Evolutionary conservation across 2,329 filamentous ascomycete species (phyloP), one percentile per base, ranked within the genome.

Genomic region (Paraphaeosphaeria sporulosa): DNA sequence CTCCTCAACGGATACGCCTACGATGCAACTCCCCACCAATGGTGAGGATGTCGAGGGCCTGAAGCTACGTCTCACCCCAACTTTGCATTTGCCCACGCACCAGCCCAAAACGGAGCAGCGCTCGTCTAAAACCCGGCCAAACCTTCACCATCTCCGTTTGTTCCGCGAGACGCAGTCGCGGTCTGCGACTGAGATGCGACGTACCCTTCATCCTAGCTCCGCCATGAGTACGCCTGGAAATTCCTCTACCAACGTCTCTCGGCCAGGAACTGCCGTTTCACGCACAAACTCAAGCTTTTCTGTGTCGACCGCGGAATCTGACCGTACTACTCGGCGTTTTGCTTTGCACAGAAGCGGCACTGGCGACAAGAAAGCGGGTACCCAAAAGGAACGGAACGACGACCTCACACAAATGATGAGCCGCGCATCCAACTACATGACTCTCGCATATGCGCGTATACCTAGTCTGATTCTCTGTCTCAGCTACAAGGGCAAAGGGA

Each of bases 321-420:
- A 74, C 30, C 76, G 79, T 32, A 71, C 71, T 2, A 66, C 71
- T 15, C 80, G 78, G 65, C 74, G 76, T 17, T 78, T 78, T 59
- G 64, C 63, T 1, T 68, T 78, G 30, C 72, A 74, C 78, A 66
- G 80, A 62, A 65, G 77, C 55, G 79, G 82, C 15, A 74, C 71
- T 7, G 64, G 70, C 79, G 84, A 67, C 78, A 84, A 75, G 80
- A 84, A 67, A 76, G 78, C 59, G 73, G 75, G 17, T 63, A 1
- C 60, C 59, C 86, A 87, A 53, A 86, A 90, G 57, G 86, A 88
- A 61, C 85, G 87, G 5, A 90, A 90, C 0, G 95, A 99, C 73
- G 96, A 99, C 74, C 83, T 99, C 44, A 95, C 93, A 12, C 93
- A 96, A 81, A 99, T 99, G 95, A 94, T 99, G 79, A 89, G 88